Percentiles rank a stretch among this genome's conserved stretches.
phyloP scores from a whole-genome alignment of 2,329 filamentous ascomycete species.

The Fusarium staphyleae region DNA sequence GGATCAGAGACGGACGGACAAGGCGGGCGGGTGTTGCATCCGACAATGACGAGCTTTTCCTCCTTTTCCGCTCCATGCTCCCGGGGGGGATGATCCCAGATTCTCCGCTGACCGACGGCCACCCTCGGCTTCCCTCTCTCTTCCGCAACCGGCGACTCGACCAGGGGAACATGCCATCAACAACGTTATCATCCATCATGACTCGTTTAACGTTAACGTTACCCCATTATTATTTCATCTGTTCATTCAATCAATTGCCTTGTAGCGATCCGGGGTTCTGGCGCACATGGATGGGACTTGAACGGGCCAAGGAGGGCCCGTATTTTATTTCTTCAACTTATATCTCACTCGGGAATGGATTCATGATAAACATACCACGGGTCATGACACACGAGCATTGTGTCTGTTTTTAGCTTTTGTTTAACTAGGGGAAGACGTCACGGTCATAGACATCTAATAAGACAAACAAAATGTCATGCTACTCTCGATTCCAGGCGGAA shows the following conservation, averaged over 20 bases:
- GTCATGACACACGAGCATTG: neutral
- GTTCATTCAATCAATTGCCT: neutral
- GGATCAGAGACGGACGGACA: too few species aligned
- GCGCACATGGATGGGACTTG: constrained; percentile 13
- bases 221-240: too few species aligned
- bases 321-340: neutral
- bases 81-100: neutral
- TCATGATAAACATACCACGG: constrained; percentile 29
- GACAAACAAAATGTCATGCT: too few species aligned
- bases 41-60: neutral
- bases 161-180: constrained; percentile 14
- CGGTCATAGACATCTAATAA: too few species aligned
- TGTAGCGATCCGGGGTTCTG: constrained; percentile 25
- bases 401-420: too few species aligned
- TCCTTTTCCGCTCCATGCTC: neutral
- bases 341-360: constrained; percentile 11
- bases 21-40: too few species aligned
- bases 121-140: constrained; percentile 15
- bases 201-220: neutral
- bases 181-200: too few species aligned
- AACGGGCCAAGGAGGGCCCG: constrained; percentile 13
- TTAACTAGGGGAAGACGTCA: too few species aligned
- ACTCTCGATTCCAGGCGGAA: too few species aligned
- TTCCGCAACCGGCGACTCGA: constrained; percentile 8
- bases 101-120: constrained; percentile 2